These are phyloP conservation scores for Chaetomium sp. DNA, from an alignment of 2,329 filamentous ascomycete genomes.

Conservation along the genomic window DNA sequence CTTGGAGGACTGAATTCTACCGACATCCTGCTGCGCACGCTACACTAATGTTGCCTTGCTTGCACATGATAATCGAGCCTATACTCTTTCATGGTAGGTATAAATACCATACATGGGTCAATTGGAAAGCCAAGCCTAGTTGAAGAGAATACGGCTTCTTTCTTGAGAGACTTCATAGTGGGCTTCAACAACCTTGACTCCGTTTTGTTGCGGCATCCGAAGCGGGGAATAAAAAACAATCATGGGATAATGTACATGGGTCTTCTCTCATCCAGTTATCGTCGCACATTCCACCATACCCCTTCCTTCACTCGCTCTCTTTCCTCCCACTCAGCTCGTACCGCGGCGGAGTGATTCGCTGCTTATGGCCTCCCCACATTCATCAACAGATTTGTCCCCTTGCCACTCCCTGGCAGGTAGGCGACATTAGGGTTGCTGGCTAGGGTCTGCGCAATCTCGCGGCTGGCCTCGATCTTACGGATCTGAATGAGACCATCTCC, in stretches of 20 bases:
- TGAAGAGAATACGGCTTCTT: too few species aligned
- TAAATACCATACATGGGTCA: too few species aligned
- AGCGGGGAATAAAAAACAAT: slow-evolving; percentile 24
- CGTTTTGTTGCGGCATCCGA: slow-evolving; percentile 16
- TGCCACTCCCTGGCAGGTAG: slow-evolving; percentile 76
- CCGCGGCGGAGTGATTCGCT: too few species aligned
- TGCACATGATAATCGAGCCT: too few species aligned
- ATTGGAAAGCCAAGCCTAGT: too few species aligned
- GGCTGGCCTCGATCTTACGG: slow-evolving; percentile 91
- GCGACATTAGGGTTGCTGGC: slow-evolving; percentile 90
- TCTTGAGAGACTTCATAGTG: not conserved
- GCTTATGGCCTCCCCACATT: slow-evolving; percentile 41
- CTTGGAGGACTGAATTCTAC: too few species aligned
- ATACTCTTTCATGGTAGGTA: too few species aligned
- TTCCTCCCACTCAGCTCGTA: not conserved
- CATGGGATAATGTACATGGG: slow-evolving; percentile 22
- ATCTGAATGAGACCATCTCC: slow-evolving; percentile 95
- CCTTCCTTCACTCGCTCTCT: not conserved
- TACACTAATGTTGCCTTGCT: too few species aligned
- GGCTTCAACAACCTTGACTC: not conserved
- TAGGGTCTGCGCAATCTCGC: slow-evolving; percentile 88
- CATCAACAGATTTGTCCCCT: slow-evolving; percentile 52
- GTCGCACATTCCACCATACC: not conserved
- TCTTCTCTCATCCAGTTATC: slow-evolving; percentile 3
- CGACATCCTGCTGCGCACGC: too few species aligned